phyloP scores from a whole-genome alignment of 1,284 basidiomycete species.

The Ganoderma leucocontextum region DNA sequence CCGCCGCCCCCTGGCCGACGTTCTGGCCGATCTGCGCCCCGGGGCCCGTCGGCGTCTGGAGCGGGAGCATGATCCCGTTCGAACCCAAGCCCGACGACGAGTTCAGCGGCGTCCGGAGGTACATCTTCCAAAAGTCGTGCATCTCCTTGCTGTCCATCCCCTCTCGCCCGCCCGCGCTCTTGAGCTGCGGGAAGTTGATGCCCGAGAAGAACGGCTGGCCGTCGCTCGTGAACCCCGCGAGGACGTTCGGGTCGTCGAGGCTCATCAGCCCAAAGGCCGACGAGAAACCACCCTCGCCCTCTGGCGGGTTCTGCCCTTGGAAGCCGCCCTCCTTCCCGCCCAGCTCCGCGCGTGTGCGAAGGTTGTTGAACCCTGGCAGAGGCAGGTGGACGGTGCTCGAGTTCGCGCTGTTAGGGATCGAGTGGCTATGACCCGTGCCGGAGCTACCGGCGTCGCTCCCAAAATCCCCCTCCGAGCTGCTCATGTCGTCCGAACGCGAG shows the following conservation, averaged over 20 bases:
- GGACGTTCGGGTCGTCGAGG: slow-evolving; percentile 70
- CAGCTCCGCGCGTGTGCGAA: slow-evolving; percentile 27
- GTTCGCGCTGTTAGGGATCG: slow-evolving; percentile 39
- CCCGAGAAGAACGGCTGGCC: slow-evolving; percentile 68
- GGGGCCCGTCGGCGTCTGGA: slow-evolving; percentile 39
- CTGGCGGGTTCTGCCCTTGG: slow-evolving; percentile 27
- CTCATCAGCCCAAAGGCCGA: slow-evolving; percentile 76
- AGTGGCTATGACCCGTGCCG: slow-evolving; percentile 29
- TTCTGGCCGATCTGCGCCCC: slow-evolving; percentile 38
- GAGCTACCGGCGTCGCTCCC: slow-evolving; percentile 38
- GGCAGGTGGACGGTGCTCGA: slow-evolving; percentile 40
- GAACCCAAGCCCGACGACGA: slow-evolving; percentile 15
- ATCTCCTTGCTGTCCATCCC: slow-evolving; percentile 61
- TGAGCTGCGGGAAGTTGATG: slow-evolving; percentile 35
- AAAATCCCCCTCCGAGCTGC: slow-evolving; percentile 32
- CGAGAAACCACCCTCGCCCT: slow-evolving; percentile 59
- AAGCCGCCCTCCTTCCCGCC: slow-evolving; percentile 25
- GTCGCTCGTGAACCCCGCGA: slow-evolving; percentile 64
- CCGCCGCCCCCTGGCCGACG: slow-evolving; percentile 19
- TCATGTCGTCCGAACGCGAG: slow-evolving; percentile 36
- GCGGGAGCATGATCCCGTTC: slow-evolving; percentile 31
- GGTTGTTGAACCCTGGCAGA: slow-evolving; percentile 32
- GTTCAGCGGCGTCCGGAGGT: slow-evolving; percentile 69
- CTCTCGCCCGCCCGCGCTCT: slow-evolving; percentile 47
- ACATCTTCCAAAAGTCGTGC: slow-evolving; percentile 78